Evolutionary conservation across 148 eudicot species (phyloP), one percentile per base, ranked within the genome.

Genomic region (Heliamphora exappendiculata): DNA sequence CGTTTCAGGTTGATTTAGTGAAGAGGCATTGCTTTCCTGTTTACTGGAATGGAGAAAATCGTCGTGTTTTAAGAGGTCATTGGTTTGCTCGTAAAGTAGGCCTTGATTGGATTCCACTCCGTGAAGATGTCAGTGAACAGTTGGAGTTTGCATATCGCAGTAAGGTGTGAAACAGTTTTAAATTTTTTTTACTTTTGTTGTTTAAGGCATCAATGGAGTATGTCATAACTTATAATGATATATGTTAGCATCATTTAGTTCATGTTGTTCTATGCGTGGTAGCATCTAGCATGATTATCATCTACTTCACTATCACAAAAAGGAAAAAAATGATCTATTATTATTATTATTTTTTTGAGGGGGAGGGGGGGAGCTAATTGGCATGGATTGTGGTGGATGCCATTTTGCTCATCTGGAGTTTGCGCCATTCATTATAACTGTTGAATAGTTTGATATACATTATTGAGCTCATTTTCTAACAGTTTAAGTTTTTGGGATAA

Each of bases 41-140:
- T 73, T 95, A 95, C 74, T 95, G 99, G 99, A 84, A 81, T 82
- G 99, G 96, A 76, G 97, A 93, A 78, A 82, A 88, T 85, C 84
- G 99, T 41, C 96, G 99, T 66, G 99, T 93, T 75, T 70, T 95
- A 75, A 86, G 99, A 83, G 99, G 99, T 80, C 99, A 95, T 68
- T 95, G 99, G 99, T 93, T 95, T 84, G 99, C 97, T 57, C 91
- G 91, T 81, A 95, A 85, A 85, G 91, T 89, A 57, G 91, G 94
- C 26, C 91, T 89, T 68, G 96, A 91, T 86, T 95, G 99, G 99
- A 93, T 91, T 85, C 99, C 99, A 34, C 85, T 95, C 62, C 91
- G 99, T 74, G 99, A 95, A 86, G 97, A 91, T 89, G 91, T 95
- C 77, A 81, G 96, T 78, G 99, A 95, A 80, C 99, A 95, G 74